Evolutionary conservation across 2,329 filamentous ascomycete genomes (phyloP).

Genomic region (Colletotrichum australisinense): DNA sequence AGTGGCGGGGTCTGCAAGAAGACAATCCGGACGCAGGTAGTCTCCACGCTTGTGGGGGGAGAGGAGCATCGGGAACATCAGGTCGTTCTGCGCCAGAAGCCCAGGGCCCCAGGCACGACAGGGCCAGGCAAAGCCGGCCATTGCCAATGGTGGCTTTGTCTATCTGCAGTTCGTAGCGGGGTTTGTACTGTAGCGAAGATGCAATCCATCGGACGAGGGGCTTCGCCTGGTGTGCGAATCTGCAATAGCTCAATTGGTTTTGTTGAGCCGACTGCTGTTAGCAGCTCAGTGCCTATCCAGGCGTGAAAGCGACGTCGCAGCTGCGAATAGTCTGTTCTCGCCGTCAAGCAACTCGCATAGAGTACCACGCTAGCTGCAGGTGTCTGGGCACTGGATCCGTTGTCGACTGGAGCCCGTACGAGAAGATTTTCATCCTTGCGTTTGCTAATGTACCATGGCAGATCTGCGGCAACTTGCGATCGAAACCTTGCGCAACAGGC

Average conservation of each 20-base stretch:
- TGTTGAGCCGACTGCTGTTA: conserved; percentile 25
- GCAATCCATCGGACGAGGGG: conserved; percentile 6
- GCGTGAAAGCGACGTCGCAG: conserved; percentile 12
- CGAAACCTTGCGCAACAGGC: conserved; percentile 26
- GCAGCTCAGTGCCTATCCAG: not conserved
- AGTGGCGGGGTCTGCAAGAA: conserved; percentile 33
- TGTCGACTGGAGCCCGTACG: conserved; percentile 30
- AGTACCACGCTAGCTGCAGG: conserved; percentile 11
- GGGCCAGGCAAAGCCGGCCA: conserved; percentile 1
- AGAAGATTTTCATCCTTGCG: conserved; percentile 36
- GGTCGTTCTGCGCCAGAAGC: conserved; percentile 2
- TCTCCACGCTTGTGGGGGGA: conserved; percentile 30
- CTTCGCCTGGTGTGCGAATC: conserved; percentile 1
- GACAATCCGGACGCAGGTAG: conserved; percentile 34
- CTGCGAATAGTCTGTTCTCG: not conserved
- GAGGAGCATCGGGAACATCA: conserved; percentile 28
- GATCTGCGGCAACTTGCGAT: conserved; percentile 35
- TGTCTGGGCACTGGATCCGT: conserved; percentile 17
- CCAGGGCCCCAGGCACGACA: not conserved
- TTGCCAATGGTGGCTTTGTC: conserved; percentile 28
- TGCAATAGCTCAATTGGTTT: conserved; percentile 1
- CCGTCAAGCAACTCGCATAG: conserved; percentile 7
- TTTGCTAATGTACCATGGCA: conserved; percentile 32
- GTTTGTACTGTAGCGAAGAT: not conserved
- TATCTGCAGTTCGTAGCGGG: conserved; percentile 27